phyloP scores from a whole-genome alignment of 2,329 filamentous ascomycete species.

The Emydomyces testavorans region DNA sequence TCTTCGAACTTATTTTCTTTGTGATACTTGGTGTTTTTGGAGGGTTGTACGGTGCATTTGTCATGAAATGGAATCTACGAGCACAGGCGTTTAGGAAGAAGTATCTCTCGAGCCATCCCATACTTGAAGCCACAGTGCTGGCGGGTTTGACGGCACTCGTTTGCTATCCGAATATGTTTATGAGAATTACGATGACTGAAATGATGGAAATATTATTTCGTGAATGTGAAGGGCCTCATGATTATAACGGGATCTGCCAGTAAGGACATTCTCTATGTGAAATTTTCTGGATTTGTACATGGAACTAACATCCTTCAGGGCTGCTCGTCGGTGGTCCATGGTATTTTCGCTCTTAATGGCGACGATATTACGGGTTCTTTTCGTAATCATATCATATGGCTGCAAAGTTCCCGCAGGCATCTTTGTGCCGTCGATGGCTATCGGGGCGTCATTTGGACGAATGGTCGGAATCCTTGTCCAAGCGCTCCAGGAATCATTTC shows the following conservation, averaged over 20 bases:
- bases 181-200: constrained; percentile 97
- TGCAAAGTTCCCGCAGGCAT: constrained; percentile 97
- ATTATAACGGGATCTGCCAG: constrained; percentile 85
- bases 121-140: constrained; percentile 74
- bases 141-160: constrained; percentile 75
- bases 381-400: constrained; percentile 93
- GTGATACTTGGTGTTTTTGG: constrained; percentile 84
- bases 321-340: constrained; percentile 62
- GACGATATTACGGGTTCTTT: constrained; percentile 64
- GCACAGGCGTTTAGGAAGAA: constrained; percentile 89
- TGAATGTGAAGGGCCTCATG: constrained; percentile 79
- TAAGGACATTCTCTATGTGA: constrained; percentile 26
- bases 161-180: constrained; percentile 93
- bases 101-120: constrained; percentile 70
- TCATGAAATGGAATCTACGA: constrained; percentile 94
- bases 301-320: constrained; percentile 24
- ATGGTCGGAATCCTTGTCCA: constrained; percentile 93
- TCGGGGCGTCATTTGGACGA: constrained; percentile 86
- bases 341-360: constrained; percentile 66
- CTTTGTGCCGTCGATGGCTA: constrained; percentile 95
- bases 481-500: constrained; percentile 72
- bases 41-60: constrained; percentile 86
- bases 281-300: background rate
- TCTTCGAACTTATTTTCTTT: constrained; percentile 91
- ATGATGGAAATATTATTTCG: constrained; percentile 97